A percentile compares a stretch with the other conserved stretches of the same genome.
Conservation (phyloP, 768 basidiomycete genomes). For the Rhizopogon salebrosus region DNA sequence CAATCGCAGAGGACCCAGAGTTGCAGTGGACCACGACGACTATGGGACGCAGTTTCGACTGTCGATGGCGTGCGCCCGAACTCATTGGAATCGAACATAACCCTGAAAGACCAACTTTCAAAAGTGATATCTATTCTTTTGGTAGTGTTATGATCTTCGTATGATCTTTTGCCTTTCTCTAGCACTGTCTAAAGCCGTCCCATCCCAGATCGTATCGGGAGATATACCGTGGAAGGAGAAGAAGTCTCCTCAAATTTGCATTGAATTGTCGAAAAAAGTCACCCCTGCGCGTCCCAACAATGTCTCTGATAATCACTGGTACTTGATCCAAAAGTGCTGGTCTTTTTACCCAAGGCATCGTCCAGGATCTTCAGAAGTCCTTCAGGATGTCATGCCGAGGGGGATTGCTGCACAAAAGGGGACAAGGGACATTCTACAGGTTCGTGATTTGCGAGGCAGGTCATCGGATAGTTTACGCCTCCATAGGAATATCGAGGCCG, state of each 20-base stretch:
- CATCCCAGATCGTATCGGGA: neutral
- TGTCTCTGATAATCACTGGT: neutral
- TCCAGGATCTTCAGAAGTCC: neutral
- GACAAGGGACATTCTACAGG: too few species aligned
- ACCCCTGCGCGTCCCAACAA: neutral
- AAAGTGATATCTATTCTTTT: slow-evolving; percentile 37
- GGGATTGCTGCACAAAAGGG: too few species aligned
- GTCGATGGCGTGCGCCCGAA: slow-evolving; percentile 37
- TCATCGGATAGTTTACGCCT: too few species aligned
- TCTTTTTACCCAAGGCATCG: neutral
- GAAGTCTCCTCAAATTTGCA: neutral
- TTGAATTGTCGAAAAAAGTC: neutral
- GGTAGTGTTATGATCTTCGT: slow-evolving; percentile 18
- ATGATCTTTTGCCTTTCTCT: neutral
- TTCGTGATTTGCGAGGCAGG: too few species aligned
- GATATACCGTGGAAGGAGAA: neutral
- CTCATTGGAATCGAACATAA: slow-evolving; percentile 19
- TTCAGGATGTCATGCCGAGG: too few species aligned
- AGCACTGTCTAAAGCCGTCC: too few species aligned
- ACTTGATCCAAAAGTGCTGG: neutral
- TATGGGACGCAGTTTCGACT: neutral
- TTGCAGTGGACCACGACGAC: neutral
- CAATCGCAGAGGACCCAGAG: slow-evolving; percentile 24
- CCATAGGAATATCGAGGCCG: too few species aligned
- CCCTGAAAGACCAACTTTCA: slow-evolving; percentile 6